Percentiles rank a stretch among this genome's conserved stretches.
phyloP scores from a whole-genome alignment of 306 rosid genomes.

The Lablab purpureus region DNA sequence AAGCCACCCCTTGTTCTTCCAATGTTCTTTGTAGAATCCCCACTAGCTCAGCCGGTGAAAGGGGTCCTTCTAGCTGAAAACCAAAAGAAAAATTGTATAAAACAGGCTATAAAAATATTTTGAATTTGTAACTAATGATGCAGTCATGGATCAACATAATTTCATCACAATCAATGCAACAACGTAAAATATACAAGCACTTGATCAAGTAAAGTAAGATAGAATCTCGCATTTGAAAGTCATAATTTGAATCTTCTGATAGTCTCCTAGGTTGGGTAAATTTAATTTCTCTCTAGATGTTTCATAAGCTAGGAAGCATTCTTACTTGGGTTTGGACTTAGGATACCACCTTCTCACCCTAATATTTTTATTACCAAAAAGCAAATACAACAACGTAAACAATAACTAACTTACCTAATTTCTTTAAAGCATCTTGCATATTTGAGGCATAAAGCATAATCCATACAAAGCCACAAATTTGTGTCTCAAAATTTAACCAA shows the following conservation, averaged over 20 bases:
- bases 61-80: conserved; percentile 79
- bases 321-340: neutral
- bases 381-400: neutral
- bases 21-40: conserved; percentile 84
- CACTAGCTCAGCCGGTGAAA: conserved; percentile 80
- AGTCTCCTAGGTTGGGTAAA: neutral
- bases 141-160: neutral
- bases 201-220: neutral
- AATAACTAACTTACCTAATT: neutral
- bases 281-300: neutral
- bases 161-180: neutral
- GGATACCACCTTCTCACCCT: neutral
- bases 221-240: neutral
- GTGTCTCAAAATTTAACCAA: conserved; percentile 46
- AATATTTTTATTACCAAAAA: neutral
- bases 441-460: conserved; percentile 5
- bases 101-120: neutral
- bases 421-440: neutral
- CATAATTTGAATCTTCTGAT: neutral
- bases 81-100: neutral
- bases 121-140: neutral
- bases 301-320: neutral
- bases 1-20: conserved; percentile 85
- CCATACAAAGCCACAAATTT: neutral
- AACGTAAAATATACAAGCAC: neutral